These are phyloP conservation scores for Solanum pimpinellifolium DNA, from an alignment of 257 asterid genomes.

Conservation along the genomic window DNA sequence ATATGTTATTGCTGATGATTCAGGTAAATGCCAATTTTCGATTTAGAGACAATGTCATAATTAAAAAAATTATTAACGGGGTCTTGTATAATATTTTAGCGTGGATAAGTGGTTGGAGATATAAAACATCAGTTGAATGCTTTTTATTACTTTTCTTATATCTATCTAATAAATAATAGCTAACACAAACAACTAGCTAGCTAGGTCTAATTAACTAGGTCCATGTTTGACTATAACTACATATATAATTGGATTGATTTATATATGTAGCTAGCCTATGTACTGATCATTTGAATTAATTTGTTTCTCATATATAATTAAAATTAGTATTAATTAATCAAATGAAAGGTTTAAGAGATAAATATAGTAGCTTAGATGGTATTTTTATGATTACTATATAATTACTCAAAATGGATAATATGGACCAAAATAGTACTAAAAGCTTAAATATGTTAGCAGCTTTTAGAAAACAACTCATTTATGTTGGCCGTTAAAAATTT, in stretches of 20 bases:
- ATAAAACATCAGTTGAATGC: background rate
- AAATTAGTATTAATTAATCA: background rate
- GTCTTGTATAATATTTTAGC: background rate
- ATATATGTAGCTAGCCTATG: background rate
- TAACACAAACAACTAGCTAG: background rate
- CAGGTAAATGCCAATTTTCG: background rate
- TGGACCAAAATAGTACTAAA: background rate
- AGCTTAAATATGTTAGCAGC: too few species aligned
- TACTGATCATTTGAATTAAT: background rate
- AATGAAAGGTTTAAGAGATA: background rate
- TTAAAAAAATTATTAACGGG: background rate
- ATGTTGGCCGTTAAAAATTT: too few species aligned
- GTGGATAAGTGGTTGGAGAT: background rate
- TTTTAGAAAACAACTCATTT: too few species aligned
- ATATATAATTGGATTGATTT: background rate
- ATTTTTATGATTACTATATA: background rate
- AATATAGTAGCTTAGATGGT: background rate
- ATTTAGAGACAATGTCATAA: background rate
- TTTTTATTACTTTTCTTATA: background rate
- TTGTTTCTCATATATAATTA: background rate
- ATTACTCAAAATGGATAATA: background rate
- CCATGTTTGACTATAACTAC: background rate
- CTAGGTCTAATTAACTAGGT: background rate
- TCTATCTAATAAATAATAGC: background rate
- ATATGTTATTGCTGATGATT: background rate